phyloP scores from a whole-genome alignment of 2,329 filamentous ascomycete genomes.

The Xylariales sp. region DNA sequence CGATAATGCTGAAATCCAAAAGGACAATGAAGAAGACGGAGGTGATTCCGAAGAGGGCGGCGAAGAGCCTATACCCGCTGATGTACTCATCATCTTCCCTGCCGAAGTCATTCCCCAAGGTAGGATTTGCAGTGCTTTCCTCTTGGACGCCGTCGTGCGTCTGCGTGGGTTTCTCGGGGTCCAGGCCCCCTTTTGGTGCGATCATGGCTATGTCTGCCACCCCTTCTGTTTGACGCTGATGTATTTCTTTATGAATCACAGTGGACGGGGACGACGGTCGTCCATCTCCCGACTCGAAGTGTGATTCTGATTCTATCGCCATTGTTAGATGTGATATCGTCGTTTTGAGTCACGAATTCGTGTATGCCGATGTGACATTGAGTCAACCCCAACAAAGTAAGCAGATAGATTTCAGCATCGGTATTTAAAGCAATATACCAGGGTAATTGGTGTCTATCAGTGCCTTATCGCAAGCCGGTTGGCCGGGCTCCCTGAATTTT shows the following conservation, averaged over 20 bases:
- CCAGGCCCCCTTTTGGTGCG: not conserved
- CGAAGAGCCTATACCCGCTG: conserved; percentile 22
- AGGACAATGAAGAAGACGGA: conserved; percentile 24
- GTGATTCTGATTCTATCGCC: too few species aligned
- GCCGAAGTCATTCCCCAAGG: conserved; percentile 2
- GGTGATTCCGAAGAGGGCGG: conserved; percentile 13
- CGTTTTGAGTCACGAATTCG: too few species aligned
- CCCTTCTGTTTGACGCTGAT: not conserved
- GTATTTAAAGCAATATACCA: too few species aligned
- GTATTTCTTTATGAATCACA: not conserved
- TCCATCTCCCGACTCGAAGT: too few species aligned
- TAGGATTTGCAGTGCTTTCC: conserved; percentile 3
- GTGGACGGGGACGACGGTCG: not conserved
- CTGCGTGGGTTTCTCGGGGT: conserved; percentile 5
- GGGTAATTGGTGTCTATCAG: too few species aligned
- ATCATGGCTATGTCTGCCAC: not conserved
- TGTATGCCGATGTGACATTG: too few species aligned
- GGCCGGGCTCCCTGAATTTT: too few species aligned
- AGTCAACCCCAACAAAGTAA: too few species aligned
- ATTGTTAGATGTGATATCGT: too few species aligned
- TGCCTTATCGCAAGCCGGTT: too few species aligned
- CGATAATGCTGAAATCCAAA: conserved; percentile 23
- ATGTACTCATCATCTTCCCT: conserved; percentile 19
- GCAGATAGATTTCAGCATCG: too few species aligned
- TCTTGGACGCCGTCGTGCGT: not conserved